Conservation (phyloP, 805 yeast species). For the Hanseniaspora lachancei region DNA sequence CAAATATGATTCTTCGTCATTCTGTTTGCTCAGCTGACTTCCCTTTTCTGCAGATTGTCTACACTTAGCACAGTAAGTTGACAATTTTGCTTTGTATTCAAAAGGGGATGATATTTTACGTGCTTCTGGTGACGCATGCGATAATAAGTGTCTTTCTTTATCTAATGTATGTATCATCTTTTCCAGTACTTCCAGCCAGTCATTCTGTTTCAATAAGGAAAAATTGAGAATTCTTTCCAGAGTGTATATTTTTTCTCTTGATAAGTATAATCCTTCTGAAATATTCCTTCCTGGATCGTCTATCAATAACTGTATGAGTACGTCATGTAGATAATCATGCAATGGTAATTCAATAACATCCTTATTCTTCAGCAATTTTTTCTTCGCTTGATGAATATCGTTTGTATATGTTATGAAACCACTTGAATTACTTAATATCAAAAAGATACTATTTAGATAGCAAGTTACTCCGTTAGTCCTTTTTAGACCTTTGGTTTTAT, state of each 20-base stretch:
- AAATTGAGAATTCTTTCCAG: neutral
- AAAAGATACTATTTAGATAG: neutral
- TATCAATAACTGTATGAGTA: neutral
- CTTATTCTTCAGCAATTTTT: neutral
- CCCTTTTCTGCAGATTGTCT: neutral
- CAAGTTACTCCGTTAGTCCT: slow-evolving; percentile 1
- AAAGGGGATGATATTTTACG: neutral
- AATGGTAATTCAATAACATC: neutral
- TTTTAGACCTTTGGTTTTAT: neutral
- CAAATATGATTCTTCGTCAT: neutral
- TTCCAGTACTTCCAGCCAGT: slow-evolving; percentile 9
- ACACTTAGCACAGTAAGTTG: neutral
- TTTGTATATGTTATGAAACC: neutral
- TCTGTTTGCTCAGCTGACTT: neutral
- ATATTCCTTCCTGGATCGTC: neutral
- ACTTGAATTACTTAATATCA: neutral
- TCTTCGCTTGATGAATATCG: no score
- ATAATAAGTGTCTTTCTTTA: neutral
- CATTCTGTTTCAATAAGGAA: neutral
- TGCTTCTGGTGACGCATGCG: no score
- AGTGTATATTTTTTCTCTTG: neutral
- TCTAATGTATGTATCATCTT: neutral
- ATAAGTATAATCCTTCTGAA: neutral
- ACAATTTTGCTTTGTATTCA: neutral
- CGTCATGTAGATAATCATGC: neutral